phyloP scores from a whole-genome alignment of 116 monocot species.

The Dioscorea cayenensis region DNA sequence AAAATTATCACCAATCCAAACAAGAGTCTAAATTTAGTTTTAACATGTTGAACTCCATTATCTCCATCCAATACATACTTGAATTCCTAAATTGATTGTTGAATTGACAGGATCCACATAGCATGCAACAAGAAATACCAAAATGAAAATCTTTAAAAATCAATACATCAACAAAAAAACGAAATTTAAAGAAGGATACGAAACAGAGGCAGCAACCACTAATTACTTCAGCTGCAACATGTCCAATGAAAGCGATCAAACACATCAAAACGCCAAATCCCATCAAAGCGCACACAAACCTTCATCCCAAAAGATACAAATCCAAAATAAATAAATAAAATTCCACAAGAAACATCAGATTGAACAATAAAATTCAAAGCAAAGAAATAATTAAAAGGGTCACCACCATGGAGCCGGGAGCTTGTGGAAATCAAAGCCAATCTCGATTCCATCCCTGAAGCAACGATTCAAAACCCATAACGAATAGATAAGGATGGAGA shows the following conservation, averaged over 20 bases:
- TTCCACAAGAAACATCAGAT: neutral
- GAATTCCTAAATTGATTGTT: neutral
- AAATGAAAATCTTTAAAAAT: neutral
- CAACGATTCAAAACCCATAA: slow-evolving; percentile 53
- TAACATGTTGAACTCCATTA: no score
- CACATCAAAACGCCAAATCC: slow-evolving; percentile 47
- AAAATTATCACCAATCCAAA: no score
- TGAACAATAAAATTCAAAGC: neutral
- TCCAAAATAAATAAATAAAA: neutral
- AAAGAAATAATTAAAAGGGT: neutral
- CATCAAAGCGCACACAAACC: slow-evolving; percentile 50
- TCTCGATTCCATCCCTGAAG: neutral
- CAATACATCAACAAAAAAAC: neutral
- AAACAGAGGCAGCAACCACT: slow-evolving; percentile 61
- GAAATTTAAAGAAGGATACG: slow-evolving; percentile 41
- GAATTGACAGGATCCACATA: neutral
- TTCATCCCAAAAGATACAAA: slow-evolving; percentile 9
- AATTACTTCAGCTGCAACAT: slow-evolving; percentile 54
- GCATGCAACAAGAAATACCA: neutral
- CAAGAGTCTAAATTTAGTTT: no score
- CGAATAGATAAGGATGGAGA: slow-evolving; percentile 53
- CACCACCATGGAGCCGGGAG: slow-evolving; percentile 53
- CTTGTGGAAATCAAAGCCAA: slow-evolving; percentile 16
- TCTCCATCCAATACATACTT: neutral
- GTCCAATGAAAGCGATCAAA: slow-evolving; percentile 39